Percentiles rank a stretch among this genome's conserved stretches.
phyloP scores from a whole-genome alignment of 306 rosid species.

The Purshia tridentata region DNA sequence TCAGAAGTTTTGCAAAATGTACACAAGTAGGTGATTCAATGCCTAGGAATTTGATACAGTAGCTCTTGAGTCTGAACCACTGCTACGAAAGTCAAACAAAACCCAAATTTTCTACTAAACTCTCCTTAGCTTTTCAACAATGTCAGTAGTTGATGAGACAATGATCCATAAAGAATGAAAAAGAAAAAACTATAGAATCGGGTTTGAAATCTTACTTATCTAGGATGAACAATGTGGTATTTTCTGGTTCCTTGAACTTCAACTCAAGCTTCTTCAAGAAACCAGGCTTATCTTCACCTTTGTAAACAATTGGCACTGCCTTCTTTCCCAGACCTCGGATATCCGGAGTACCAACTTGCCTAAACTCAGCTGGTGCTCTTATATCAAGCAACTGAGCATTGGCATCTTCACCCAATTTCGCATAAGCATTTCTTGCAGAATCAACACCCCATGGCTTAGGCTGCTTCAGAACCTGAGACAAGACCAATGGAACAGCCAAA shows the following conservation, averaged over 20 bases:
- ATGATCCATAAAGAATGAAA: neutral
- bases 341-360: slow-evolving; percentile 76
- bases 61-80: neutral
- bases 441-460: slow-evolving; percentile 91
- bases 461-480: slow-evolving; percentile 67
- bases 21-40: neutral
- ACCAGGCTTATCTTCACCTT: slow-evolving; percentile 75
- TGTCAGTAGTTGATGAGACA: neutral
- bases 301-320: slow-evolving; percentile 57
- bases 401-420: slow-evolving; percentile 66
- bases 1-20: neutral
- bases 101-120: too few species aligned
- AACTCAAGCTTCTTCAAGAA: slow-evolving; percentile 74
- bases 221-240: slow-evolving; percentile 82
- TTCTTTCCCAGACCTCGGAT: slow-evolving; percentile 72
- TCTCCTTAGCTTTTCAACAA: neutral
- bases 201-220: slow-evolving; percentile 71
- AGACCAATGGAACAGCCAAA: slow-evolving; percentile 72
- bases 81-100: neutral
- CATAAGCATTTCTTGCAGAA: slow-evolving; percentile 79
- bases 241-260: slow-evolving; percentile 88
- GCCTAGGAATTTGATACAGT: neutral
- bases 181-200: neutral
- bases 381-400: slow-evolving; percentile 83
- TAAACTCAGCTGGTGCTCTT: slow-evolving; percentile 59